These are phyloP conservation scores for Xylariales sp. DNA, from an alignment of 2,329 filamentous ascomycete species.

Conservation along the genomic window DNA sequence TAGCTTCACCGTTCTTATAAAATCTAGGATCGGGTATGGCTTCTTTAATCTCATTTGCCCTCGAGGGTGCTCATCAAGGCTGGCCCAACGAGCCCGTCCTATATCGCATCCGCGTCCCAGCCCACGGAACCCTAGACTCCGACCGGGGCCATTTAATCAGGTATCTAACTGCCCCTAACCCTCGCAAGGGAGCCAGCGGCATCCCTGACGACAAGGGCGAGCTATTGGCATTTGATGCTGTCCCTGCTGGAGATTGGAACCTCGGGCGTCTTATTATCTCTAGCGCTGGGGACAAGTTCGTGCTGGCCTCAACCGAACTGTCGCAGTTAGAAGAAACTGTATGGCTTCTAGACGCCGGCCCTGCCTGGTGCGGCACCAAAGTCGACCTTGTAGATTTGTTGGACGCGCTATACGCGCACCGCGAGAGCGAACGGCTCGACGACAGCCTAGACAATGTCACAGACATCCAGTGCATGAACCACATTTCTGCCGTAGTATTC, in stretches of 20 bases:
- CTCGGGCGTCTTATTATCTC: slow-evolving; percentile 13
- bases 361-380: slow-evolving; percentile 11
- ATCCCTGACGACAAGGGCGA: background rate
- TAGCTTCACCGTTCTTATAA: background rate
- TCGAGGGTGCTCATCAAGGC: slow-evolving; percentile 12
- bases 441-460: slow-evolving; percentile 7
- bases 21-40: slow-evolving; percentile 5
- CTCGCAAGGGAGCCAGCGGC: slow-evolving; percentile 13
- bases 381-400: slow-evolving; percentile 12
- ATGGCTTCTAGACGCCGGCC: slow-evolving; percentile 3
- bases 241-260: slow-evolving; percentile 19
- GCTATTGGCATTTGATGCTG: slow-evolving; percentile 12
- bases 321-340: slow-evolving; percentile 11
- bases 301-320: slow-evolving; percentile 17
- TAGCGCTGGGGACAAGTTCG: slow-evolving; percentile 10
- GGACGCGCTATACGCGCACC: background rate
- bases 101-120: slow-evolving; percentile 21
- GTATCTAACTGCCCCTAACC: slow-evolving; percentile 7
- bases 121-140: background rate
- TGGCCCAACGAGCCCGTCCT: slow-evolving; percentile 17
- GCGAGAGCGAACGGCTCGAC: background rate
- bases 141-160: slow-evolving; percentile 4
- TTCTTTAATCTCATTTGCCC: slow-evolving; percentile 6
- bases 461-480: slow-evolving; percentile 13
- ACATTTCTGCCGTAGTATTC: background rate